Base-by-base conservation (phyloP, 805 yeast genomes). In the Cephaloascus albidus region DNA sequence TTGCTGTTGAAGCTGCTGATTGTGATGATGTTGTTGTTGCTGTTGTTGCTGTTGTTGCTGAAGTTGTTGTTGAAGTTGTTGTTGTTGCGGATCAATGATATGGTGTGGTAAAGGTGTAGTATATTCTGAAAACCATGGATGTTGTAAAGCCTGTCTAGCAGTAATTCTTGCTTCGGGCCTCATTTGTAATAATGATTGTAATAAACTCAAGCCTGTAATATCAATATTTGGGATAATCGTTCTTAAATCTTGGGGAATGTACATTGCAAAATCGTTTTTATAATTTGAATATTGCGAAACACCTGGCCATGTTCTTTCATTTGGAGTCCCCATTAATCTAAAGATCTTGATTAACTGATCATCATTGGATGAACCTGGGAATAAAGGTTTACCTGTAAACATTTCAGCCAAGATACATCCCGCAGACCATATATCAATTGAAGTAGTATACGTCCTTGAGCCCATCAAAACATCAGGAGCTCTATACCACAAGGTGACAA, bases 361-460 rank as follows among this genome's bases (percentile, higher is more conserved):
- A 40, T 93, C 97, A 60, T 90, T 94, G 33, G 95, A 86, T 10
- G 90, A 80, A 26, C 98, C 98, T 17, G 97, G 96, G 61, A 93
- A 93, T 38, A 93, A 67, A 1, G 98, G 97, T 53, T 90, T 82
- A 26, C 98, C 96, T n/a, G 96, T 85, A 54, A 93, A 83, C 97
- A 93, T 90, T 56, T 93, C 98, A 3, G 97, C 97, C 58, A 93
- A 75, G 40, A 93, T 93, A 63, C 98, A 93, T 14, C 98, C 98
- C 14, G 96, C 94, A 15, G 96, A 87, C 98, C 98, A 93, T 65
- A 93, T 86, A 57, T 93, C 98, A 44, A 93, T 94, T 6, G 96
- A 89, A 0, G 98, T 93, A 36, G 96, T 85, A 61, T 93, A 93
- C 41, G 94, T 90, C 50, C 96, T 78, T 3, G 96, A 87, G 2